Conservation (phyloP, 495 filamentous ascomycete genomes). For the Hypoxylon lienhwacheense region DNA sequence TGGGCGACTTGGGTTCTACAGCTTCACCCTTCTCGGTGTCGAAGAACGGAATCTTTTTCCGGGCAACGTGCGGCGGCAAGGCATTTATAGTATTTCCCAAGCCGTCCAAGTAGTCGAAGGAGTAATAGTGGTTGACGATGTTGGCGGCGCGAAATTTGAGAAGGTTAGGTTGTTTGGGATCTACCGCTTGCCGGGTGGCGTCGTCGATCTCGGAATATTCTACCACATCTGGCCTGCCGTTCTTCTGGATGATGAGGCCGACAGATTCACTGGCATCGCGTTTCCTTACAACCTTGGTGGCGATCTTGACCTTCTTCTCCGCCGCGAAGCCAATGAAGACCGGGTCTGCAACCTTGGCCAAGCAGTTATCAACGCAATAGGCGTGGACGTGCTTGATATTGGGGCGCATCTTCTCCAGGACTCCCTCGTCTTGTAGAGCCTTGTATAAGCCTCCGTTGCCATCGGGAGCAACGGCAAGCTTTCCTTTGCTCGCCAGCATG, state of each 20-base stretch:
- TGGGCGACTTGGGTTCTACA: slow-evolving; percentile 88
- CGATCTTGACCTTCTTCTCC: slow-evolving; percentile 88
- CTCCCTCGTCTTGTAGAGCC: slow-evolving; percentile 78
- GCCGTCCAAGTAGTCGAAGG: slow-evolving; percentile 85
- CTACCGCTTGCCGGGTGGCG: slow-evolving; percentile 81
- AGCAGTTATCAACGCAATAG: slow-evolving; percentile 98
- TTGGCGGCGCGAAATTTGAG: slow-evolving; percentile 97
- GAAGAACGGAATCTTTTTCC: slow-evolving; percentile 96
- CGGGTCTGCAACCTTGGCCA: slow-evolving; percentile 97
- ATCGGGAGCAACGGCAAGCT: slow-evolving; percentile 96
- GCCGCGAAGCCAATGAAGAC: slow-evolving; percentile 94
- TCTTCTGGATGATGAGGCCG: slow-evolving; percentile 89
- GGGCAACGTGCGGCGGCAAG: slow-evolving; percentile 91
- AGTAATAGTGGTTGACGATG: slow-evolving; percentile 99
- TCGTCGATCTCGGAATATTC: slow-evolving; percentile 98
- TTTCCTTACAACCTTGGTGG: slow-evolving; percentile 98
- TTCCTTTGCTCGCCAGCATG: slow-evolving; percentile 84
- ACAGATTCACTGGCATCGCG: slow-evolving; percentile 96
- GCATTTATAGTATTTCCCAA: slow-evolving; percentile 84
- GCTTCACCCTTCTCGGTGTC: slow-evolving; percentile 72
- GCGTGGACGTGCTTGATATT: slow-evolving; percentile 95
- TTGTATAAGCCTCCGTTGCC: slow-evolving; percentile 98
- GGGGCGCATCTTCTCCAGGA: slow-evolving; percentile 86
- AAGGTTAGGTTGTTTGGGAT: slow-evolving; percentile 76
- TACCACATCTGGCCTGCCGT: slow-evolving; percentile 95